A percentile compares a stretch with the other conserved stretches of the same genome.
These are phyloP conservation scores for Pichia cactophila DNA, from an alignment of 1,139 yeast genomes.

Conservation along the genomic window DNA sequence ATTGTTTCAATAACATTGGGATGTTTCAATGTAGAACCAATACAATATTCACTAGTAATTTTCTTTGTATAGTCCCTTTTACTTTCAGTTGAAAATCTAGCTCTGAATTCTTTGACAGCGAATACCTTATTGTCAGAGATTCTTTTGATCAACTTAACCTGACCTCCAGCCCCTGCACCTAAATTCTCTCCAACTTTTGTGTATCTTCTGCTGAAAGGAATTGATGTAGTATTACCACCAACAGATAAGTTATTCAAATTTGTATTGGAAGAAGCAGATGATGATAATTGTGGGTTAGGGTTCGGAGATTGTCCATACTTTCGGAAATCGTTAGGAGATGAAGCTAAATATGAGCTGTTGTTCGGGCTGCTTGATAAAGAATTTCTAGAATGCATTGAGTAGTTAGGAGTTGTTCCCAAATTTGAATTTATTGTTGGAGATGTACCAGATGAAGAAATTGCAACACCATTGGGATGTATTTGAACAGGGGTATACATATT, in stretches of 20 bases:
- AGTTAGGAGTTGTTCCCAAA: slow-evolving; percentile 9
- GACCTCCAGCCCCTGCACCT: slow-evolving; percentile 98
- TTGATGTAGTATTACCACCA: slow-evolving; percentile 47
- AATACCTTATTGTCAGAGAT: slow-evolving; percentile 77
- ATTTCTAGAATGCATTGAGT: slow-evolving; percentile 3
- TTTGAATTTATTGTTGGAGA: slow-evolving; percentile 12
- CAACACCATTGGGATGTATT: slow-evolving; percentile 18
- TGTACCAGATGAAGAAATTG: slow-evolving; percentile 12
- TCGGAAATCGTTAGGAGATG: slow-evolving; percentile 14
- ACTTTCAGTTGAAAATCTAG: slow-evolving; percentile 75
- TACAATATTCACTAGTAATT: slow-evolving; percentile 95
- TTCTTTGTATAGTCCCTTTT: slow-evolving; percentile 88
- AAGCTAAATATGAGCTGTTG: slow-evolving; percentile 1
- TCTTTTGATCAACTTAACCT: slow-evolving; percentile 78
- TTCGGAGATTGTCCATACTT: slow-evolving; percentile 12
- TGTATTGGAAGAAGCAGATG: slow-evolving; percentile 16
- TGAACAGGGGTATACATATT: slow-evolving; percentile 12
- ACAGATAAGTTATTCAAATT: slow-evolving; percentile 19
- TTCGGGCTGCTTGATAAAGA: slow-evolving; percentile 3
- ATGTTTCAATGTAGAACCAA: slow-evolving; percentile 91
- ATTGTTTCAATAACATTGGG: slow-evolving; percentile 91
- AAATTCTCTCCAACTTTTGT: slow-evolving; percentile 83
- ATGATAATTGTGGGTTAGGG: slow-evolving; percentile 12
- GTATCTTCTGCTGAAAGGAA: slow-evolving; percentile 59
- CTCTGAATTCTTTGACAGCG: slow-evolving; percentile 95